phyloP scores from a whole-genome alignment of 352 stramenopile species.

The Phytophthora cryptogea region DNA sequence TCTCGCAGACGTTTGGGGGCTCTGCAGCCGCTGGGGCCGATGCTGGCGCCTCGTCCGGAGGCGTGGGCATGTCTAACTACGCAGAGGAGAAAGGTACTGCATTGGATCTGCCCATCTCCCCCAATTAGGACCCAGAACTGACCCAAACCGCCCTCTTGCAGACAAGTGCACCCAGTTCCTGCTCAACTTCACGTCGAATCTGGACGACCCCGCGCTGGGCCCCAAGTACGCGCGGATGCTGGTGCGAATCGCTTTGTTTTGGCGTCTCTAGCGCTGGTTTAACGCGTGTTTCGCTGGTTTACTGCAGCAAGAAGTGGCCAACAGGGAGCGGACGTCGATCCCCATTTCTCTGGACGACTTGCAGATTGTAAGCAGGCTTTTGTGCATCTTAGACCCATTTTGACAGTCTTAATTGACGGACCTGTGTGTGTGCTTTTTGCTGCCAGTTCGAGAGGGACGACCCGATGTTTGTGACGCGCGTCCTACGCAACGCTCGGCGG shows the following conservation, averaged over 20 bases:
- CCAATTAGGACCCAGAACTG: background rate
- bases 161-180: conserved; percentile 83
- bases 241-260: conserved; percentile 37
- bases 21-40: conserved; percentile 5
- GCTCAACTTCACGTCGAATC: conserved; percentile 72
- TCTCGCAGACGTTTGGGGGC: conserved; percentile 28
- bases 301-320: conserved; percentile 85
- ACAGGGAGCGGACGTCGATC: conserved; percentile 81
- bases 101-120: too few species aligned
- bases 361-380: conserved; percentile 62
- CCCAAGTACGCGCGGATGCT: conserved; percentile 85
- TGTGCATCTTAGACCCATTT: conserved; percentile 37
- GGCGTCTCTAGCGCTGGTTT: background rate
- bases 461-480: conserved; percentile 80
- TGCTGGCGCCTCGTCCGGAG: conserved; percentile 16
- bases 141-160: conserved; percentile 20
- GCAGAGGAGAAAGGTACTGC: conserved; percentile 33
- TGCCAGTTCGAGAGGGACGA: conserved; percentile 76
- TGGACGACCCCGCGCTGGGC: conserved; percentile 59
- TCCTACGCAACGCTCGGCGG: conserved; percentile 83
- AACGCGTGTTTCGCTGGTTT: background rate
- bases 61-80: conserved; percentile 43
- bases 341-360: conserved; percentile 82
- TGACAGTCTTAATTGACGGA: conserved; percentile 6
- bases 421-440: background rate